A percentile compares a stretch with the other conserved stretches of the same genome.
Conservation (phyloP, 176 grass and related monocot species). For the Oryza glaberrima region DNA sequence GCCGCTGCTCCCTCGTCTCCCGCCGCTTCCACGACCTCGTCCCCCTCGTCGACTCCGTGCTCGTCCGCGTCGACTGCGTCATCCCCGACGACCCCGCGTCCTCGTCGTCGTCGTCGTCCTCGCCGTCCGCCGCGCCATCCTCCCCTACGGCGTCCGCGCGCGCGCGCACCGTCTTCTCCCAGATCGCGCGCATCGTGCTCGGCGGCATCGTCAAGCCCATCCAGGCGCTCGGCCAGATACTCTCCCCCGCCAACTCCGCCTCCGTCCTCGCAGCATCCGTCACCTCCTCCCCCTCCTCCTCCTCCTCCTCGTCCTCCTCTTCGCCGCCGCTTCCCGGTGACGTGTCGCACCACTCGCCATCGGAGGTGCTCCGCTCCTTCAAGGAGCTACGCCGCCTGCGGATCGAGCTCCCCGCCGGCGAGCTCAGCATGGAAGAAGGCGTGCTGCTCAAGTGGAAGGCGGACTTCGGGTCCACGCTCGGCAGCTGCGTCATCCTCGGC, state of each 20-base stretch:
- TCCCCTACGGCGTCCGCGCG: conserved; percentile 46
- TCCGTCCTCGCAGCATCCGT: conserved; percentile 34
- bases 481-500: conserved; percentile 78
- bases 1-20: conserved; percentile 82
- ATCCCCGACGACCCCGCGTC: conserved; percentile 75
- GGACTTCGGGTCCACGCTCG: conserved; percentile 81
- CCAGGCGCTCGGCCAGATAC: conserved; percentile 77
- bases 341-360: conserved; percentile 87
- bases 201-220: conserved; percentile 78
- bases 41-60: conserved; percentile 77
- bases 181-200: conserved; percentile 74
- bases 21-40: conserved; percentile 78
- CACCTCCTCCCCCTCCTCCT: conserved; percentile 21
- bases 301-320: not conserved
- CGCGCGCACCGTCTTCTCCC: conserved; percentile 60
- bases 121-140: conserved; percentile 26
- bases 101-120: conserved; percentile 17
- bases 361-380: conserved; percentile 90
- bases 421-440: conserved; percentile 74
- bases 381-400: conserved; percentile 79
- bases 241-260: conserved; percentile 55
- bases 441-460: conserved; percentile 96
- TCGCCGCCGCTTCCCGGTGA: conserved; percentile 39
- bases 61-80: conserved; percentile 90
- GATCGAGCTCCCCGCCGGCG: conserved; percentile 83